A percentile compares a stretch with the other conserved stretches of the same genome.
Conservation (phyloP, 441 rosid species). For the Rhodomyrtus psidioides region DNA sequence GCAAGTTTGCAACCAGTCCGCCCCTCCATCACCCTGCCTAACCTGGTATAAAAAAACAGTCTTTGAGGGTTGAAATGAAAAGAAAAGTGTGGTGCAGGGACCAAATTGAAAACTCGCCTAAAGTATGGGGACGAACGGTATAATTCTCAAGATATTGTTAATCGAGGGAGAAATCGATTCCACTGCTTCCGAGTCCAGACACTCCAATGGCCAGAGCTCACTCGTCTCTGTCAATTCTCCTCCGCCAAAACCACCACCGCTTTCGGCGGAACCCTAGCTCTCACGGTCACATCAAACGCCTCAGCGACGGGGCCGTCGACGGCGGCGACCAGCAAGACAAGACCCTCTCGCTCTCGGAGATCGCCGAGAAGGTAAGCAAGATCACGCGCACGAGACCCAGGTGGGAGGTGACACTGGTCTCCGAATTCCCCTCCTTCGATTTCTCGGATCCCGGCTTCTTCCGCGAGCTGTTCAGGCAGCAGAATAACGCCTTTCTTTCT, state of each 20-base stretch:
- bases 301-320: not conserved
- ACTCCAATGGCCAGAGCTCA: not conserved
- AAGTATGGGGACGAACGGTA: not conserved
- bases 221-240: not conserved
- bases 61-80: not conserved
- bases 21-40: not conserved
- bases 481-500: conserved; percentile 38
- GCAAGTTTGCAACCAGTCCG: not conserved
- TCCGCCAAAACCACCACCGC: not conserved
- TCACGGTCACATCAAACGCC: not conserved
- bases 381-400: conserved; percentile 33
- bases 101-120: not conserved
- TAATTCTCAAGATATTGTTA: not conserved
- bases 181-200: not conserved
- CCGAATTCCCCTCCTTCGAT: conserved; percentile 44
- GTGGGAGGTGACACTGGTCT: conserved; percentile 47
- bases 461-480: conserved; percentile 35
- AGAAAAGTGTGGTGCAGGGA: not conserved
- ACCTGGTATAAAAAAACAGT: not conserved
- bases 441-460: conserved; percentile 46
- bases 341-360: conserved; percentile 6
- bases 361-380: conserved; percentile 35
- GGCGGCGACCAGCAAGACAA: not conserved
- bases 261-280: not conserved
- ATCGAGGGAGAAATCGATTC: not conserved